phyloP scores from a whole-genome alignment of 805 yeast genomes.

The Saccharomycopsis sp. region DNA sequence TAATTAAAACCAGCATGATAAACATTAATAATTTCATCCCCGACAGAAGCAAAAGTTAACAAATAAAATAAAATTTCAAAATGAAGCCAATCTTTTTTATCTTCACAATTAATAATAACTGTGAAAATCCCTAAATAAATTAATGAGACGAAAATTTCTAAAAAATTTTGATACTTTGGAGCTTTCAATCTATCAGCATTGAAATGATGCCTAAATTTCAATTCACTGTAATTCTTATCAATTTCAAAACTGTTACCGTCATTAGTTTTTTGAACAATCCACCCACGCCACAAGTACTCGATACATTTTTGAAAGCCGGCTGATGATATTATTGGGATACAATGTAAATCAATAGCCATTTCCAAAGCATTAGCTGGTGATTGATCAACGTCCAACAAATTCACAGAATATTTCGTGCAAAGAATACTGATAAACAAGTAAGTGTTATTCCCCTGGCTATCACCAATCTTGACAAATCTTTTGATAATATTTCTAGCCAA shows the following conservation, averaged over 20 bases:
- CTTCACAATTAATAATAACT: constrained; percentile 32
- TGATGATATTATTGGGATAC: constrained; percentile 66
- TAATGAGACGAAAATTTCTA: constrained; percentile 63
- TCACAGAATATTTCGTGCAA: constrained; percentile 65
- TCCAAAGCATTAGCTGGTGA: constrained; percentile 69
- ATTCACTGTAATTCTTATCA: constrained; percentile 61
- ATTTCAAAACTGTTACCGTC: constrained; percentile 62
- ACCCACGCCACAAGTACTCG: constrained; percentile 88
- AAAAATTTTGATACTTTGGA: constrained; percentile 69
- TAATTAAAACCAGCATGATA: constrained; percentile 71
- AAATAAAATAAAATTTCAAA: constrained; percentile 53
- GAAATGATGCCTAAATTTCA: constrained; percentile 56
- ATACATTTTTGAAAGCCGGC: constrained; percentile 81
- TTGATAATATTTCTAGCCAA: constrained; percentile 68
- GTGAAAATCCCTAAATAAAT: constrained; percentile 58
- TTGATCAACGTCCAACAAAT: constrained; percentile 51
- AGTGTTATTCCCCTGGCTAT: constrained; percentile 32
- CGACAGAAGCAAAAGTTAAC: constrained; percentile 57
- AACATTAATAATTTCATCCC: constrained; percentile 63
- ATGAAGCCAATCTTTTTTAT: constrained; percentile 29
- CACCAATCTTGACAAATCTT: constrained; percentile 30
- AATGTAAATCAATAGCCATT: constrained; percentile 79
- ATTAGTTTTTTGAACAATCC: constrained; percentile 70
- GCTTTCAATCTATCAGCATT: constrained; percentile 79
- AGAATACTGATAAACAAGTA: constrained; percentile 67